Percentiles rank a stretch among this genome's conserved stretches.
phyloP scores from a whole-genome alignment of 2,329 filamentous ascomycete genomes.

The Nothophoma quercina region DNA sequence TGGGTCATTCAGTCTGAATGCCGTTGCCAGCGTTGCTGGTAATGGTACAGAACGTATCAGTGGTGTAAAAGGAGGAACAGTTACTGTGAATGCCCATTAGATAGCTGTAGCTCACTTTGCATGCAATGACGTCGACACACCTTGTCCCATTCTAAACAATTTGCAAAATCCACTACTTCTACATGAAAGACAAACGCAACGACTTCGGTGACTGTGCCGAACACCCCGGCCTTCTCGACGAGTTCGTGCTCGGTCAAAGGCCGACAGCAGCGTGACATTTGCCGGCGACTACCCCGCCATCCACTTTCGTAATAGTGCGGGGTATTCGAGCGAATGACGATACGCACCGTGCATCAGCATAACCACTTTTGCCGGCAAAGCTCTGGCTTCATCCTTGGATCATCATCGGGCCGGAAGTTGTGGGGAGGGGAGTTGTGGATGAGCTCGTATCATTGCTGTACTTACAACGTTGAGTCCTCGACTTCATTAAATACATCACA shows the following conservation, averaged over 20 bases:
- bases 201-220: constrained; percentile 13
- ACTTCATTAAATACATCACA: not conserved
- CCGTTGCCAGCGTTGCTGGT: no score
- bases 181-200: no score
- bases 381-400: constrained; percentile 7
- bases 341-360: not conserved
- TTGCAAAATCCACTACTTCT: no score
- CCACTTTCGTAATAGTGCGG: constrained; percentile 28
- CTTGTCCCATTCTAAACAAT: no score
- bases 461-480: constrained; percentile 5
- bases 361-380: constrained; percentile 26
- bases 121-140: no score
- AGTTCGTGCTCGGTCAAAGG: constrained; percentile 24
- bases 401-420: constrained; percentile 15
- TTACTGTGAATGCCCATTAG: not conserved
- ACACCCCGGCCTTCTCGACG: constrained; percentile 10
- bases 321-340: constrained; percentile 26
- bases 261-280: constrained; percentile 30
- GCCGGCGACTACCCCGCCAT: constrained; percentile 31
- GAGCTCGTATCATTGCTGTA: constrained; percentile 11
- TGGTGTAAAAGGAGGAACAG: not conserved
- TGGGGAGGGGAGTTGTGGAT: constrained; percentile 4
- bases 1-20: not conserved
- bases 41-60: no score
- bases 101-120: no score